Evolutionary conservation across 768 basidiomycete species (phyloP), one percentile per base, ranked within the genome.

Genomic region (Sistotremastrum niveocremeum): DNA sequence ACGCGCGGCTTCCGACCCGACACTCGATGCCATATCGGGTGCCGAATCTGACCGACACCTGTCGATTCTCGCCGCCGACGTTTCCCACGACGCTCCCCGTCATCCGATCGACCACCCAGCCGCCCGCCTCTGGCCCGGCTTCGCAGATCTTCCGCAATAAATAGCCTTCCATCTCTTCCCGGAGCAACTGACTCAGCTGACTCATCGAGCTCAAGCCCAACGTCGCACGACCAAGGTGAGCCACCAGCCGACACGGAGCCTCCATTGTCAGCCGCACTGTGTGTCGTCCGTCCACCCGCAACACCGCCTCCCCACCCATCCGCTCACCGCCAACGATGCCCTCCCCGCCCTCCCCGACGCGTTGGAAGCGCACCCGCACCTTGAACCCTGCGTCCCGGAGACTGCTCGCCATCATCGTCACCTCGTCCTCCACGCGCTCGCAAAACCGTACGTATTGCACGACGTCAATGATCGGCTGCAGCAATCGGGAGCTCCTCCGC

Each of bases 391-490:
- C 76, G 39, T 49, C 60, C 20, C 60, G 60, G 44, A 88, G 60
- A 4, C 76, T 74, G 12, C 49, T 43, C 6, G 65, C 65, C 46
- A 77, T 68, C 51, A 66, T 72, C 37, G 63, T 59, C 34, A 89
- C 59, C 62, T 85, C 81, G 1, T 58, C 46, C 50, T 73, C 70
- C 41, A 88, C 66, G 49, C 77, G 69, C 48, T 68, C 59, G 56
- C 81, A 82, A 58, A 90, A 87, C 29, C 75, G 74, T 53, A 75
- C 73, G 56, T 89, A 90, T 60, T 88, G 87, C 37, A 89, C 61
- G 32, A 87, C 54, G 57, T 88, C 84, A 49, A 88, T 79, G 50
- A 88, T 66, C 0, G 83, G 83, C 37, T 79, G 81, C 10, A 90
- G 69, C 35, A 88, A 60, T 2, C 68, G 66, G 10, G 75, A 20